phyloP scores from a whole-genome alignment of 257 asterid species.

The Oldenlandia corymbosa region DNA sequence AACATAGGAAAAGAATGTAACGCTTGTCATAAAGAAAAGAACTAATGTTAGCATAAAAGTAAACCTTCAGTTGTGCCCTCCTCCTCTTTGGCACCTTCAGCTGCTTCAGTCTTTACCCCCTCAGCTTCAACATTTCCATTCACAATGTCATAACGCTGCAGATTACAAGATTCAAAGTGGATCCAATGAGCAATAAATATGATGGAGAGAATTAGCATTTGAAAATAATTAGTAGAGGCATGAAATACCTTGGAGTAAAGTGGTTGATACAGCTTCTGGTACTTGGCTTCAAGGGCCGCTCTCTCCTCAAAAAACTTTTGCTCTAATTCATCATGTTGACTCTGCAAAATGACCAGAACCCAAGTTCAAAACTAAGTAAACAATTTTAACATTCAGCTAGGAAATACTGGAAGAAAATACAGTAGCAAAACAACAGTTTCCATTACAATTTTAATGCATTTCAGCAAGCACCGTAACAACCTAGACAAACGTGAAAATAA shows the following conservation, averaged over 20 bases:
- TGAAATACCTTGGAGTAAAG: conserved; percentile 27
- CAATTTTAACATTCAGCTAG: no score
- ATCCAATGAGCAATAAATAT: neutral
- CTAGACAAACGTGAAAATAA: no score
- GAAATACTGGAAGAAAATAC: neutral
- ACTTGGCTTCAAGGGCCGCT: conserved; percentile 38
- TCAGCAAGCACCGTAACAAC: no score
- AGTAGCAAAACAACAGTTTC: neutral
- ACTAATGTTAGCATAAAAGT: neutral
- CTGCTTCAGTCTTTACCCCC: conserved; percentile 16
- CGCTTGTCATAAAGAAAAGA: no score
- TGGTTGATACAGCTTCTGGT: conserved; percentile 34
- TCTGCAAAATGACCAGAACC: conserved; percentile 15
- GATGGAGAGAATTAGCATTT: neutral
- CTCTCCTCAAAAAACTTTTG: conserved; percentile 33
- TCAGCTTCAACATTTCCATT: conserved; percentile 28
- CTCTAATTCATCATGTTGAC: conserved; percentile 31
- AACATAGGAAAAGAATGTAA: no score
- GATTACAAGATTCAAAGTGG: neutral
- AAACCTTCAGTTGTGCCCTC: conserved; percentile 24
- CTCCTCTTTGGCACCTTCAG: conserved; percentile 14
- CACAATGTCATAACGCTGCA: conserved; percentile 33
- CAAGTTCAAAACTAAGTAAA: neutral
- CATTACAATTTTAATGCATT: neutral
- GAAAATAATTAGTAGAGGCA: neutral